Percentiles rank a stretch among this genome's conserved stretches.
These are phyloP conservation scores for Gossypium stocksii DNA, from an alignment of 345 rosid species.

Conservation along the genomic window DNA sequence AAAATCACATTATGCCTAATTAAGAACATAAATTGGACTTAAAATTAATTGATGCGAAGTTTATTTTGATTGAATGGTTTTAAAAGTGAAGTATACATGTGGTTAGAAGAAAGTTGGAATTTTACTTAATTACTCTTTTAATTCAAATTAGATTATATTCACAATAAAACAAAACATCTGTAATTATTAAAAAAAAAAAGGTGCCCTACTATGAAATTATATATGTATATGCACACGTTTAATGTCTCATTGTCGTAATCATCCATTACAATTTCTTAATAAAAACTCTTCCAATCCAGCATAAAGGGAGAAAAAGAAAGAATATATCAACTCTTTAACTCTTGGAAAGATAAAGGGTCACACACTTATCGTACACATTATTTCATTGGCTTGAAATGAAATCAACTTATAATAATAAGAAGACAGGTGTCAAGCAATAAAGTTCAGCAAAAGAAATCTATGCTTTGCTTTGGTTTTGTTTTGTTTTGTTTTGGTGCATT, in stretches of 20 bases:
- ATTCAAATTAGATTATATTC: too few species aligned
- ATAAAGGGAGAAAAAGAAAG: background rate
- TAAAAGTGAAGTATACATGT: too few species aligned
- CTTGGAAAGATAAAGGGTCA: conserved; percentile 22
- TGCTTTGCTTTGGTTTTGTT: background rate
- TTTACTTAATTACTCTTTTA: too few species aligned
- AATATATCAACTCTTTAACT: conserved; percentile 11
- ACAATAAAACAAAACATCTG: too few species aligned
- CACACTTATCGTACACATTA: background rate
- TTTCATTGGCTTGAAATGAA: background rate
- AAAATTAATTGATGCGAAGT: background rate
- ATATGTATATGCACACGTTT: too few species aligned
- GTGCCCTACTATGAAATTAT: background rate
- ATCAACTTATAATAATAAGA: conserved; percentile 3
- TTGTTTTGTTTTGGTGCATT: background rate
- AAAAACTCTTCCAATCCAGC: background rate
- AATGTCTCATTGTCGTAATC: background rate
- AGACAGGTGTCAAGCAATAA: conserved; percentile 55
- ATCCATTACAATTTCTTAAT: conserved; percentile 3
- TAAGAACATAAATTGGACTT: background rate
- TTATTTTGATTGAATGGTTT: background rate
- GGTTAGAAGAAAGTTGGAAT: too few species aligned
- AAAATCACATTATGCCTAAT: background rate
- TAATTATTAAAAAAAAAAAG: background rate
- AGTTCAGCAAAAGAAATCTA: conserved; percentile 32